phyloP scores from a whole-genome alignment of 2,329 filamentous ascomycete species.

The Coleophoma cylindrospora region DNA sequence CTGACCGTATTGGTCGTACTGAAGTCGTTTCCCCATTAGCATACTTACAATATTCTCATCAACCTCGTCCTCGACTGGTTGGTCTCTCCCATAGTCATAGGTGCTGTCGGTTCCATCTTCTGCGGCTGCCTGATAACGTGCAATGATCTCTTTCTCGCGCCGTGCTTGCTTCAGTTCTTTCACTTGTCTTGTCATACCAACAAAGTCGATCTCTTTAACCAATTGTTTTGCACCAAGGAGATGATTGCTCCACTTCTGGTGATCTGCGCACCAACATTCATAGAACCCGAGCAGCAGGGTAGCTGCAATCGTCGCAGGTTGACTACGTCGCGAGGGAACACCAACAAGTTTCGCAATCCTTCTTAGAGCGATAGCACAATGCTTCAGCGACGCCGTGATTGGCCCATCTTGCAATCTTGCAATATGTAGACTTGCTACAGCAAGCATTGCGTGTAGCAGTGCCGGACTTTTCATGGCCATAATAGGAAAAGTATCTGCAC shows the following conservation, averaged over 20 bases:
- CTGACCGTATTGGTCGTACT: constrained; percentile 52
- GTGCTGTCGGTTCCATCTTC: constrained; percentile 4
- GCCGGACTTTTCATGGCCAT: constrained; percentile 81
- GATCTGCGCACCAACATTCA: constrained; percentile 91
- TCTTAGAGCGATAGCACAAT: constrained; percentile 83
- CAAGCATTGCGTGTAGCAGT: constrained; percentile 85
- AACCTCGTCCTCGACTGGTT: constrained; percentile 35
- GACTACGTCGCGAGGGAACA: constrained; percentile 61
- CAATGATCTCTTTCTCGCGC: constrained; percentile 11
- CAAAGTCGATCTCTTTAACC: constrained; percentile 76
- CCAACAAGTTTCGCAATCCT: constrained; percentile 72
- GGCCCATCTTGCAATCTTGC: constrained; percentile 73
- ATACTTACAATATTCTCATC: constrained; percentile 52
- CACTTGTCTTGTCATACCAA: constrained; percentile 65
- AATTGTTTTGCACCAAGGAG: constrained; percentile 79
- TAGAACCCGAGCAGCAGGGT: constrained; percentile 85
- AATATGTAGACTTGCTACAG: constrained; percentile 81
- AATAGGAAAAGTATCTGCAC: constrained; percentile 70
- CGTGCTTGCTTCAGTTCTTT: constrained; percentile 51
- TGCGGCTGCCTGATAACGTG: constrained; percentile 15
- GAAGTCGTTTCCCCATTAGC: constrained; percentile 50
- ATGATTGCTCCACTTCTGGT: constrained; percentile 94
- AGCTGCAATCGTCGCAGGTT: constrained; percentile 81
- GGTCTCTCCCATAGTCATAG: constrained; percentile 10
- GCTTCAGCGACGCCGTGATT: constrained; percentile 77